Percentiles rank a stretch among this genome's conserved stretches.
phyloP scores from a whole-genome alignment of 2,329 filamentous ascomycete species.

The Fusarium coffeatum region DNA sequence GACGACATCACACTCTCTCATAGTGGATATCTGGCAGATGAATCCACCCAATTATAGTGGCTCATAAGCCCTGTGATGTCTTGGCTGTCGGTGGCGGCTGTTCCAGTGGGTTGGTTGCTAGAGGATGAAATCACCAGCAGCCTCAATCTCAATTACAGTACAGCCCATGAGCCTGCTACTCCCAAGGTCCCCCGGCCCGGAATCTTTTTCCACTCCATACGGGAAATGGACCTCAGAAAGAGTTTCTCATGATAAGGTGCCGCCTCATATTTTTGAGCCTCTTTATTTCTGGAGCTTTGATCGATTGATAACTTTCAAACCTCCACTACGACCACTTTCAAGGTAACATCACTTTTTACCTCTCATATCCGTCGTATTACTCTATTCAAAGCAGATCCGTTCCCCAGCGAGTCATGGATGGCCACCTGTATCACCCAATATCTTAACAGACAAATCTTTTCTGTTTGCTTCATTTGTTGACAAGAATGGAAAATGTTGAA shows the following conservation, averaged over 20 bases:
- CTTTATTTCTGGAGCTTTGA: slow-evolving; percentile 9
- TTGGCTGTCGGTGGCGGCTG: slow-evolving; percentile 32
- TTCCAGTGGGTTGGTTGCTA: slow-evolving; percentile 37
- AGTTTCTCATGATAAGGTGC: not conserved
- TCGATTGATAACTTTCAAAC: slow-evolving; percentile 14
- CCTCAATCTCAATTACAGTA: slow-evolving; percentile 3
- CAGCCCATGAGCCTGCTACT: slow-evolving; percentile 14
- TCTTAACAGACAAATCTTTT: too few relatives aligned
- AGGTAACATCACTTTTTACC: slow-evolving; percentile 6
- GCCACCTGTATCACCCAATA: slow-evolving; percentile 1
- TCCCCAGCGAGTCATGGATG: slow-evolving; percentile 26
- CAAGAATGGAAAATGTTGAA: slow-evolving; percentile 35
- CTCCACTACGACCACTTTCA: slow-evolving; percentile 16
- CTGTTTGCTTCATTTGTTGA: slow-evolving; percentile 17
- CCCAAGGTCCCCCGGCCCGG: slow-evolving; percentile 35
- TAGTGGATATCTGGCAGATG: slow-evolving; percentile 11
- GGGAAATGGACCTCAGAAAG: not conserved
- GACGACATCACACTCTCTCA: slow-evolving; percentile 43
- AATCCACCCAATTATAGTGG: slow-evolving; percentile 18
- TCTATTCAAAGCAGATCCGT: slow-evolving; percentile 17
- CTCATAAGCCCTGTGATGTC: slow-evolving; percentile 3
- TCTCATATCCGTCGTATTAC: slow-evolving; percentile 27
- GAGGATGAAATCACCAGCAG: slow-evolving; percentile 29
- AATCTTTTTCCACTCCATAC: slow-evolving; percentile 2
- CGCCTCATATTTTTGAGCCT: not conserved